phyloP scores from a whole-genome alignment of 768 basidiomycete genomes.

The Trametes cinnabarina region DNA sequence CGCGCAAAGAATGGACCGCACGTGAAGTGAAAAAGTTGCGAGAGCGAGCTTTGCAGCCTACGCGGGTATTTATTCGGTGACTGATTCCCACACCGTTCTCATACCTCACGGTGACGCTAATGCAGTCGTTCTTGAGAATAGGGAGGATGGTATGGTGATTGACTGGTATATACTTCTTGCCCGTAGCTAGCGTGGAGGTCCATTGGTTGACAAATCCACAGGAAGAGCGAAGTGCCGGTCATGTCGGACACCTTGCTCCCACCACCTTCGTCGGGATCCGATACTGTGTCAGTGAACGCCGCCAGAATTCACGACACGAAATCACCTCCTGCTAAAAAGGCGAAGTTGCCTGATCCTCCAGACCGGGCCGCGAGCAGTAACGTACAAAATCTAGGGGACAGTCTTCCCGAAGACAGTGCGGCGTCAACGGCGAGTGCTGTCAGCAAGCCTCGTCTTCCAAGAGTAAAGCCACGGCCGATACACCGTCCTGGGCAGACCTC shows the following conservation, averaged over 20 bases:
- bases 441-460: not conserved
- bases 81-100: too few relatives aligned
- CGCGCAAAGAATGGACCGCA: slow-evolving; percentile 14
- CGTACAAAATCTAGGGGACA: too few relatives aligned
- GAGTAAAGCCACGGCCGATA: not conserved
- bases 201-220: too few relatives aligned
- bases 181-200: too few relatives aligned
- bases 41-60: slow-evolving; percentile 6
- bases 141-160: slow-evolving; percentile 25
- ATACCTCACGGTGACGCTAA: too few relatives aligned
- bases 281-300: too few relatives aligned
- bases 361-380: too few relatives aligned
- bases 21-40: slow-evolving; percentile 12
- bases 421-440: too few relatives aligned
- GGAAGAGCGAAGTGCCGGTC: slow-evolving; percentile 19
- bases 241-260: slow-evolving; percentile 23
- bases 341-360: not conserved
- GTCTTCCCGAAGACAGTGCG: too few relatives aligned
- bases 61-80: slow-evolving; percentile 18
- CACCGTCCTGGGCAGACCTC: not conserved
- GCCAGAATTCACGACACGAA: not conserved
- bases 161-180: slow-evolving; percentile 21
- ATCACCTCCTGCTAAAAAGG: not conserved
- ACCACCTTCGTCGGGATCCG: not conserved
- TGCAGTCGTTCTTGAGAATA: not conserved